A percentile compares a stretch with the other conserved stretches of the same genome.
Conservation (phyloP, 768 basidiomycete genomes). For the Podaxis sp. region DNA sequence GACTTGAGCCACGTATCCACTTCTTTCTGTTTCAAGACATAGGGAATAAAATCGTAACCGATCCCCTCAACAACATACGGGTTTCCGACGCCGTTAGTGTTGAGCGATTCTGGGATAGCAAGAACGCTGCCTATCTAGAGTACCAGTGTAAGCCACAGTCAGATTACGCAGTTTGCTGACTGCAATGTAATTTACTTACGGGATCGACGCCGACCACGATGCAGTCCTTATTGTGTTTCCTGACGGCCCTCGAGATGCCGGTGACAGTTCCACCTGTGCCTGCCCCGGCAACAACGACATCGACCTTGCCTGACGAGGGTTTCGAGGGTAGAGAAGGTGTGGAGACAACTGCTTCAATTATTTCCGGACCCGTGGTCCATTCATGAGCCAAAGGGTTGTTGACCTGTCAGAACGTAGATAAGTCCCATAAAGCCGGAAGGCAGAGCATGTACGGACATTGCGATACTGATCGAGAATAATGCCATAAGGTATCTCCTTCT, state of each 20-base stretch:
- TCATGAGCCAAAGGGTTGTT: slow-evolving; percentile 95
- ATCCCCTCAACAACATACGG: slow-evolving; percentile 93
- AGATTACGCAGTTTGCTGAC: background rate
- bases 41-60: slow-evolving; percentile 91
- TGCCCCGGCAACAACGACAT: slow-evolving; percentile 81
- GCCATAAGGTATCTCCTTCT: slow-evolving; percentile 75
- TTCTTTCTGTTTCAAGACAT: slow-evolving; percentile 61
- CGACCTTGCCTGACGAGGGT: slow-evolving; percentile 74
- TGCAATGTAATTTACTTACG: slow-evolving; percentile 40
- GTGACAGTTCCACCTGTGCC: slow-evolving; percentile 96
- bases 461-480: slow-evolving; percentile 93
- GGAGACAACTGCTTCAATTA: slow-evolving; percentile 72
- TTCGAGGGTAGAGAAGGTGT: slow-evolving; percentile 57
- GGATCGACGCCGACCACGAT: slow-evolving; percentile 90
- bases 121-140: slow-evolving; percentile 86
- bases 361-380: slow-evolving; percentile 87
- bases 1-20: slow-evolving; percentile 89
- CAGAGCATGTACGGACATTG: slow-evolving; percentile 48
- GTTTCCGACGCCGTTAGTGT: slow-evolving; percentile 46
- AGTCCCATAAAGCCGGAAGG: slow-evolving; percentile 9
- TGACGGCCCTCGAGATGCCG: slow-evolving; percentile 80
- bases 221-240: slow-evolving; percentile 76
- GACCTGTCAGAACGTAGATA: slow-evolving; percentile 35
- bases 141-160: slow-evolving; percentile 6
- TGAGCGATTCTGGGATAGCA: slow-evolving; percentile 67